Evolutionary conservation across 306 rosid genomes (phyloP).

Genomic region (Fagus sylvatica): DNA sequence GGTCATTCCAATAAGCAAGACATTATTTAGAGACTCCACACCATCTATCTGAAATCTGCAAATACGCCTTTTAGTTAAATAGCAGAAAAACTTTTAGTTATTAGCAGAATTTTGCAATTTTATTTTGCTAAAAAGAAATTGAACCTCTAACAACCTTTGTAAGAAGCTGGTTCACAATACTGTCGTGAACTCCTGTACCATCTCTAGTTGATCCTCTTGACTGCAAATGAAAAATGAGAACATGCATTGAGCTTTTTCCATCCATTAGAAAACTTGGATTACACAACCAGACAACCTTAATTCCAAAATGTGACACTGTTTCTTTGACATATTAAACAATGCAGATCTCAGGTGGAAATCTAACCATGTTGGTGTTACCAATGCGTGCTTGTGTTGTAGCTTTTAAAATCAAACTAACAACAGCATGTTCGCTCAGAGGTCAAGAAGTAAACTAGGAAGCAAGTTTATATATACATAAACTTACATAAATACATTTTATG

Average conservation of each 20-base stretch:
- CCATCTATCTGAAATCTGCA: conserved; percentile 99
- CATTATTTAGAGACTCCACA: conserved; percentile 95
- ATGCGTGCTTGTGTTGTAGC: background rate
- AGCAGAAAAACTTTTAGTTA: conserved; percentile 30
- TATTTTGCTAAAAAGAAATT: conserved; percentile 13
- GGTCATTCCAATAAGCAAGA: conserved; percentile 99
- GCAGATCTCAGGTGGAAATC: conserved; percentile 16
- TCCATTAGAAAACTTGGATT: background rate
- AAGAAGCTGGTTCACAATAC: conserved; percentile 98
- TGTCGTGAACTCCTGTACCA: conserved; percentile 98
- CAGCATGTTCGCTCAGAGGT: background rate
- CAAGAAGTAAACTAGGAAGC: background rate
- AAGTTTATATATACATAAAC: background rate
- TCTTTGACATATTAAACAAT: background rate
- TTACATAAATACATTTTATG: background rate
- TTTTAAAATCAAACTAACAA: conserved; percentile 5
- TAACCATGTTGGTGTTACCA: conserved; percentile 8
- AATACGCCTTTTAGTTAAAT: too few species aligned
- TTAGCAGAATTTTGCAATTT: conserved; percentile 7
- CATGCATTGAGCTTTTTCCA: conserved; percentile 8
- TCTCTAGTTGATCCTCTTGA: conserved; percentile 98
- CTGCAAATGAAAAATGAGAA: conserved; percentile 46
- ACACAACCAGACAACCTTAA: conserved; percentile 22
- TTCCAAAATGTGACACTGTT: conserved; percentile 11
- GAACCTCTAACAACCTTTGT: conserved; percentile 65